Percentiles rank a stretch among this genome's conserved stretches.
Evolutionary conservation across 2,329 filamentous ascomycete genomes (phyloP).

Genomic region (Nigrospora osmanthi): DNA sequence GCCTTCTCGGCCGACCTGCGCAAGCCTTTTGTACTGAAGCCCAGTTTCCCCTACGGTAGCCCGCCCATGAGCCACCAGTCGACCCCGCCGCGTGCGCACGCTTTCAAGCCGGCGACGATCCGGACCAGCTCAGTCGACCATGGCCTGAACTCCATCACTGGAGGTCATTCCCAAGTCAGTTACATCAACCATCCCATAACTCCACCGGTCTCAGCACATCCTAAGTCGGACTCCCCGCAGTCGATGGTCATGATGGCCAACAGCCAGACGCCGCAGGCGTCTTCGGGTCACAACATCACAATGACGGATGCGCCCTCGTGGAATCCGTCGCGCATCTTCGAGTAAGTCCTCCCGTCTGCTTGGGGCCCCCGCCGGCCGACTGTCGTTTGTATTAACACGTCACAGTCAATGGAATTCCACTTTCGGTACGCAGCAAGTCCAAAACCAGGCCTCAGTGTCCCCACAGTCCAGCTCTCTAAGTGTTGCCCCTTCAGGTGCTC

Average conservation of each 20-base stretch:
- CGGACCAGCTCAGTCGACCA: constrained; percentile 44
- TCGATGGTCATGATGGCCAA: constrained; percentile 62
- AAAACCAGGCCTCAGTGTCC: constrained; percentile 32
- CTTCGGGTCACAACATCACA: constrained; percentile 47
- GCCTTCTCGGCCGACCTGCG: constrained; percentile 83
- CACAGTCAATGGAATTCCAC: constrained; percentile 89
- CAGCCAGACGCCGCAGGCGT: constrained; percentile 45
- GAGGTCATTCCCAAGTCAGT: constrained; percentile 54
- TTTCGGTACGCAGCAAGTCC: constrained; percentile 65
- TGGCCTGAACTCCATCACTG: constrained; percentile 44
- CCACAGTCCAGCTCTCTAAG: constrained; percentile 44
- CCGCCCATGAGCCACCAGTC: constrained; percentile 57
- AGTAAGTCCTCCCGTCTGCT: constrained; percentile 50
- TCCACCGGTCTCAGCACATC: constrained; percentile 68
- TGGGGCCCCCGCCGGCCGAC: not conserved
- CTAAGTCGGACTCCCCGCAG: constrained; percentile 73
- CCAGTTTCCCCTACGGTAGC: constrained; percentile 80
- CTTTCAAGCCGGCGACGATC: constrained; percentile 39
- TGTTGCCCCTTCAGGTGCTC: constrained; percentile 41
- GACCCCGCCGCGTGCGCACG: constrained; percentile 51
- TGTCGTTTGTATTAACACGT: constrained; percentile 7
- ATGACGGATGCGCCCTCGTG: constrained; percentile 60
- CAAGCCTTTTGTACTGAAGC: constrained; percentile 83
- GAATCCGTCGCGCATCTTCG: constrained; percentile 85
- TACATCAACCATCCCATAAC: constrained; percentile 66